Evolutionary conservation across 805 yeast species (phyloP), one percentile per base, ranked within the genome.

Genomic region (Sugiyamaella mastotermitis): DNA sequence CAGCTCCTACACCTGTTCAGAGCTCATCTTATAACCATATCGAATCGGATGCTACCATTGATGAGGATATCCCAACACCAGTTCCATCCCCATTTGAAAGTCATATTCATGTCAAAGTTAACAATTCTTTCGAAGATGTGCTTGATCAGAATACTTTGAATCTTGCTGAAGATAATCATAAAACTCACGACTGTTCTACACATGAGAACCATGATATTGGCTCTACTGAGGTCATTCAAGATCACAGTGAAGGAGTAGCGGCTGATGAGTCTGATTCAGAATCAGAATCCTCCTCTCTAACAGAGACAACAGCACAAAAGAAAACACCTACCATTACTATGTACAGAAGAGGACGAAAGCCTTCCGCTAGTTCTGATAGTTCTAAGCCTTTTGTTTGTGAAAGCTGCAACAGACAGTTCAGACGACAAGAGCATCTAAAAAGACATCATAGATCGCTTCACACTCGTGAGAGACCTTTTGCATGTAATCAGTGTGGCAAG

Each of bases 381-480:
- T 35, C 70, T 8, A 79, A 79, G 57, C 75, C 75, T 29, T 80
- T 71, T 53, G 72, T 72, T 11, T 81, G 88, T 56, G 72, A 72
- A 22, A 71, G 68, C 51, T 81, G 90, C 56, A 67, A 72, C 33
- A 68, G 88, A 48, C 56, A 74, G 32, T 82, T 82, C 60, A 76
- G 79, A 53, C 68, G 92, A 48, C 85, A 80, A 55, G 92, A 82
- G 52, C 92, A 82, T 57, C 61, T 82, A 49, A 80, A 79, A 55
- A 68, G 92, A 43, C 92, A 82, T 51, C 74, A 78, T 54, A 64
- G 88, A 41, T 76, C 85, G 14, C 65, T 82, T 43, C 92, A 82
- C 52, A 80, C 62, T 23, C 69, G 78, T 39, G 85, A 78, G 40
- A 81, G 79, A 56, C 90, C 62, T 4, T 58, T 51, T 43, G 50